Evolutionary conservation across 2,329 filamentous ascomycete species (phyloP).

Genomic region (Sordariomycetes sp.): DNA sequence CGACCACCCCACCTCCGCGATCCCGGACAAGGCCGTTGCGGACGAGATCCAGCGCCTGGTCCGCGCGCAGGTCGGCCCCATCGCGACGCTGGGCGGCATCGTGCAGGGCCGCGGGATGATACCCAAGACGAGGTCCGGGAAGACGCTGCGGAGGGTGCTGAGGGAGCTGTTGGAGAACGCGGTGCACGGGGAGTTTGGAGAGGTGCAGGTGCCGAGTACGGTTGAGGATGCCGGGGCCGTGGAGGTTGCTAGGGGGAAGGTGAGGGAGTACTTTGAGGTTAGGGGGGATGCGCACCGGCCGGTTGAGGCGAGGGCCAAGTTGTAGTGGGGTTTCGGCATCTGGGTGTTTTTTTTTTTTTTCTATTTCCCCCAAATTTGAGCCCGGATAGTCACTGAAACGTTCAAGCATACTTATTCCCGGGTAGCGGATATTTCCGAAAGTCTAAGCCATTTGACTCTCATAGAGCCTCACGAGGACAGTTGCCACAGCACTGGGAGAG

Average conservation of each 20-base stretch:
- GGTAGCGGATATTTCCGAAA: no score
- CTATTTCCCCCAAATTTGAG: no score
- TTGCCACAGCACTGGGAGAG: no score
- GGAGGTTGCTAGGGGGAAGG: constrained; percentile 55
- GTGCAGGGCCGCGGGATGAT: constrained; percentile 80
- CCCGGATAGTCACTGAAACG: no score
- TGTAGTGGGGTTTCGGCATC: constrained; percentile 21
- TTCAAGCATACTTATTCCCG: no score
- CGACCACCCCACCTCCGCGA: constrained; percentile 34
- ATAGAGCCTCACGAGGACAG: no score
- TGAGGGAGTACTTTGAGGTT: constrained; percentile 62
- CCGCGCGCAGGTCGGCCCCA: constrained; percentile 71
- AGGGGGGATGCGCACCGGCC: constrained; percentile 25
- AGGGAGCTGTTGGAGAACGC: constrained; percentile 77
- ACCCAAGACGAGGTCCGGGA: constrained; percentile 83
- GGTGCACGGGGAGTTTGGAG: constrained; percentile 56
- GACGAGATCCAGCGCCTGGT: constrained; percentile 61
- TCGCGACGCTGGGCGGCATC: constrained; percentile 74
- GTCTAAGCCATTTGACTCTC: no score
- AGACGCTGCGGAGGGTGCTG: constrained; percentile 73
- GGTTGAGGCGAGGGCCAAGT: constrained; percentile 34
- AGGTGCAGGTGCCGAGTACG: constrained; percentile 66
- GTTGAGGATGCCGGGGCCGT: constrained; percentile 72
- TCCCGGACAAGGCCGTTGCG: constrained; percentile 28
- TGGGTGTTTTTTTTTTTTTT: background rate